These are phyloP conservation scores for Teunomyces cretensis DNA, from an alignment of 805 yeast genomes.

Conservation along the genomic window DNA sequence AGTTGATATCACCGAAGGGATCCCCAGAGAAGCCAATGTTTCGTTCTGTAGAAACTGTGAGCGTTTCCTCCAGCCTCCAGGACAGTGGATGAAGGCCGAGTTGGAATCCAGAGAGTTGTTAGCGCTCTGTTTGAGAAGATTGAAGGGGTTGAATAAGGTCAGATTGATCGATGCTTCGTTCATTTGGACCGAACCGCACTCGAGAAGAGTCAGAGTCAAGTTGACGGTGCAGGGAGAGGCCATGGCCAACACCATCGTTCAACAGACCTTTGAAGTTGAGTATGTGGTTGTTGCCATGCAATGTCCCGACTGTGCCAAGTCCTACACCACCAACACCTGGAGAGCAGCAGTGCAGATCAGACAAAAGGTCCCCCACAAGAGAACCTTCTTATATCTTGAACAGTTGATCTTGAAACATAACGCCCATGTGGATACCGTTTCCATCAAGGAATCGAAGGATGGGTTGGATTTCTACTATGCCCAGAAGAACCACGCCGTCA, in stretches of 20 bases:
- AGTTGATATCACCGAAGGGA: slow-evolving; percentile 89
- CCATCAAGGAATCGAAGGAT: slow-evolving; percentile 88
- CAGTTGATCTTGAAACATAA: slow-evolving; percentile 90
- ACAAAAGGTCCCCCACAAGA: slow-evolving; percentile 95
- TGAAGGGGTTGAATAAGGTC: slow-evolving; percentile 84
- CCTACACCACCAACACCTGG: slow-evolving; percentile 97
- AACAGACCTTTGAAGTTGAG: slow-evolving; percentile 93
- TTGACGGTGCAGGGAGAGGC: slow-evolving; percentile 97
- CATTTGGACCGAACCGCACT: slow-evolving; percentile 99
- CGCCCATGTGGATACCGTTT: slow-evolving; percentile 91
- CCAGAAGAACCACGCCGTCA: slow-evolving; percentile 85
- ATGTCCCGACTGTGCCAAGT: slow-evolving; percentile 98
- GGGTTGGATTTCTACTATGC: slow-evolving; percentile 94
- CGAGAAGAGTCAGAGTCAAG: slow-evolving; percentile 88
- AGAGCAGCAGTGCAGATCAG: slow-evolving; percentile 96
- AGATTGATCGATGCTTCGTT: slow-evolving; percentile 90
- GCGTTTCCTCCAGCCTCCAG: slow-evolving; percentile 91
- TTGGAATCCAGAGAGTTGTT: slow-evolving; percentile 89
- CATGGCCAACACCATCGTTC: slow-evolving; percentile 84
- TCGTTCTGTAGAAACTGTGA: slow-evolving; percentile 98
- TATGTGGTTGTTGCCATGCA: slow-evolving; percentile 93
- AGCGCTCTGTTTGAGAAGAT: slow-evolving; percentile 83
- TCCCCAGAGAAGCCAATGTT: slow-evolving; percentile 88
- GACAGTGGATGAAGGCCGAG: slow-evolving; percentile 88
- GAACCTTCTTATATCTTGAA: slow-evolving; percentile 93